Conservation (phyloP, 495 filamentous ascomycete species). For the Jackrogersella multiformis region DNA sequence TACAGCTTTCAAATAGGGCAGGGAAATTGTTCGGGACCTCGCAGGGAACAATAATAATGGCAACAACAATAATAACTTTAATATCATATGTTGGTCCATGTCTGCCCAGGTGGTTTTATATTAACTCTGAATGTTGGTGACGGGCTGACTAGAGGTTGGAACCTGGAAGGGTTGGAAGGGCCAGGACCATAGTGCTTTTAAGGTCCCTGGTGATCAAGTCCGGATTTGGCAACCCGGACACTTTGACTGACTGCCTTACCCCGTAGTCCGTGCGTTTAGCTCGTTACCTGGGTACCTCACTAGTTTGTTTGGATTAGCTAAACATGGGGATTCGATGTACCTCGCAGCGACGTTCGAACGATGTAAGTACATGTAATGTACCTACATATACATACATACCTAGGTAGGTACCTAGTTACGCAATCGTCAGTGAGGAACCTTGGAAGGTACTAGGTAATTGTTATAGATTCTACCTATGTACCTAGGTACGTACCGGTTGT, state of each 20-base stretch:
- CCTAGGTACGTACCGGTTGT: background rate
- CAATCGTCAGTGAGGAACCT: background rate
- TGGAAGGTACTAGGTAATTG: too few species aligned
- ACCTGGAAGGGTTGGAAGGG: background rate
- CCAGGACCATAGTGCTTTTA: too few species aligned
- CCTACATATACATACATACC: background rate
- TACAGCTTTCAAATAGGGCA: background rate
- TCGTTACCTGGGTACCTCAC: too few species aligned
- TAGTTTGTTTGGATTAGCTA: slow-evolving; percentile 8
- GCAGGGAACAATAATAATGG: background rate
- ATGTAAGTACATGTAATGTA: background rate
- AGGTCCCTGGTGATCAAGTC: slow-evolving; percentile 15
- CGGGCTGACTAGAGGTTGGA: background rate
- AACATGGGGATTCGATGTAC: slow-evolving; percentile 10
- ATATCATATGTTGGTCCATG: background rate
- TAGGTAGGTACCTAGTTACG: slow-evolving; percentile 6
- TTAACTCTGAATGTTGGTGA: slow-evolving; percentile 6
- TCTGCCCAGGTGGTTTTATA: background rate
- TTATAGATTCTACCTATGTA: too few species aligned
- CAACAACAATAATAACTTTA: too few species aligned
- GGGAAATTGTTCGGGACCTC: background rate
- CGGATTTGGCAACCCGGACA: slow-evolving; percentile 28
- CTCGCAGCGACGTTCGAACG: background rate
- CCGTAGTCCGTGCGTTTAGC: slow-evolving; percentile 10
- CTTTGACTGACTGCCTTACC: background rate